phyloP scores from a whole-genome alignment of 1,139 yeast genomes.

The Blastobotrys buckinghamii region DNA sequence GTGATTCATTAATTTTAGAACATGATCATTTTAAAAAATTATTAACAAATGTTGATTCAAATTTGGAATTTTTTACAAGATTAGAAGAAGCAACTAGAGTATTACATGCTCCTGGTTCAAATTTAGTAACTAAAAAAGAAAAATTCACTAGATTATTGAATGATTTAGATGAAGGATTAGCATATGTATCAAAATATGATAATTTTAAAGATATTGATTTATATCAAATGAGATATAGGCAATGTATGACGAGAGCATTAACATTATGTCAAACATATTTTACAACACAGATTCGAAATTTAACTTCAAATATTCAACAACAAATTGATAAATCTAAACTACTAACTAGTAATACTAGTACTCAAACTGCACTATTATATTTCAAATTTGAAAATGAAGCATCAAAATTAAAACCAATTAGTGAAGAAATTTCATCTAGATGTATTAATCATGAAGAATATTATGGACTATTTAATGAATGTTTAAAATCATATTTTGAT shows the following conservation, averaged over 20 bases:
- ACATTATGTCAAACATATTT: slow-evolving; percentile 69
- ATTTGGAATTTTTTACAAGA: slow-evolving; percentile 59
- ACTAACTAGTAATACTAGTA: slow-evolving; percentile 28
- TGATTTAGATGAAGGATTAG: slow-evolving; percentile 56
- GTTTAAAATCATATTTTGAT: slow-evolving; percentile 56
- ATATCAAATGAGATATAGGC: slow-evolving; percentile 69
- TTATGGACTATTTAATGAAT: slow-evolving; percentile 61
- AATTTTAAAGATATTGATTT: slow-evolving; percentile 64
- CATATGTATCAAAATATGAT: slow-evolving; percentile 43
- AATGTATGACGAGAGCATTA: slow-evolving; percentile 78
- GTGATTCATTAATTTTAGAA: slow-evolving; percentile 49
- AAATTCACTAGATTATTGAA: slow-evolving; percentile 46
- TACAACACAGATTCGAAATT: slow-evolving; percentile 45
- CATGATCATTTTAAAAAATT: slow-evolving; percentile 43
- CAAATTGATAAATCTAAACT: slow-evolving; percentile 28
- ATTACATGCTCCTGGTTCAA: slow-evolving; percentile 65
- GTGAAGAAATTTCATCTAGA: slow-evolving; percentile 47
- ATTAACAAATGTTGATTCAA: slow-evolving; percentile 45
- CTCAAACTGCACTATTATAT: slow-evolving; percentile 53
- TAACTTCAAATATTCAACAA: slow-evolving; percentile 40
- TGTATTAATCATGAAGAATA: slow-evolving; percentile 49
- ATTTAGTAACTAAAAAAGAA: slow-evolving; percentile 49
- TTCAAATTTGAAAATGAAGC: slow-evolving; percentile 52
- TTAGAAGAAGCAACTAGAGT: slow-evolving; percentile 64
- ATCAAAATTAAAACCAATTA: slow-evolving; percentile 40